Conservation (phyloP, 257 asterid species). For the Scutellaria baicalensis region DNA sequence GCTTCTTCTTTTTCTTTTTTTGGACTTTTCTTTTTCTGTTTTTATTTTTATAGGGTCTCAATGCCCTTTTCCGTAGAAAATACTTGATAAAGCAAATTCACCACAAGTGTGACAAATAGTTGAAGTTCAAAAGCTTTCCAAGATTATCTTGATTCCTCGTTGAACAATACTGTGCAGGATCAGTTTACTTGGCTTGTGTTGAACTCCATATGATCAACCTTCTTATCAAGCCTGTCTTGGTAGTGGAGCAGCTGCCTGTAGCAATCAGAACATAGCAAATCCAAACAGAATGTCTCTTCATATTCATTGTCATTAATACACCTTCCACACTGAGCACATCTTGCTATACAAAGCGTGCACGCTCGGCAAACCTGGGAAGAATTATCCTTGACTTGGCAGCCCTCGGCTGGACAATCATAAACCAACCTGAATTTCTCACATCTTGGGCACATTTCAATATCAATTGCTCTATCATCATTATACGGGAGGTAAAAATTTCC, state of each 20-base stretch:
- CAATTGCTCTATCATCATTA: conserved; percentile 71
- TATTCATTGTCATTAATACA: conserved; percentile 54
- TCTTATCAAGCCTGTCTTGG: conserved; percentile 21
- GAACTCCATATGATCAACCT: conserved; percentile 11
- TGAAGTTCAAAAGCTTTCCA: conserved; percentile 7
- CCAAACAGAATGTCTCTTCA: conserved; percentile 72
- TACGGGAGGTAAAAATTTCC: conserved; percentile 45
- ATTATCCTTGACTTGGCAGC: conserved; percentile 47
- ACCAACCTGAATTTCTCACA: conserved; percentile 66
- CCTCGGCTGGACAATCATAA: conserved; percentile 79
- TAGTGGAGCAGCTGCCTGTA: conserved; percentile 19
- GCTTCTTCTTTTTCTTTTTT: neutral
- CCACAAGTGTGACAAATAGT: conserved; percentile 3
- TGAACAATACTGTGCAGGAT: neutral
- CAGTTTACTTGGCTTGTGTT: neutral
- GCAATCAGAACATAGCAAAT: conserved; percentile 59
- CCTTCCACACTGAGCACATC: conserved; percentile 80
- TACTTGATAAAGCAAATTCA: neutral
- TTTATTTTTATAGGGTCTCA: neutral
- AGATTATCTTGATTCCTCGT: neutral
- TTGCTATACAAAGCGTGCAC: conserved; percentile 56
- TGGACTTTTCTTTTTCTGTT: neutral
- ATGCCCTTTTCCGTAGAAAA: neutral
- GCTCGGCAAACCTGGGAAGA: conserved; percentile 52
- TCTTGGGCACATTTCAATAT: conserved; percentile 70